A percentile compares a stretch with the other conserved stretches of the same genome.
These are phyloP conservation scores for Diaporthe caulivora DNA, from an alignment of 2,329 filamentous ascomycete genomes.

Conservation along the genomic window DNA sequence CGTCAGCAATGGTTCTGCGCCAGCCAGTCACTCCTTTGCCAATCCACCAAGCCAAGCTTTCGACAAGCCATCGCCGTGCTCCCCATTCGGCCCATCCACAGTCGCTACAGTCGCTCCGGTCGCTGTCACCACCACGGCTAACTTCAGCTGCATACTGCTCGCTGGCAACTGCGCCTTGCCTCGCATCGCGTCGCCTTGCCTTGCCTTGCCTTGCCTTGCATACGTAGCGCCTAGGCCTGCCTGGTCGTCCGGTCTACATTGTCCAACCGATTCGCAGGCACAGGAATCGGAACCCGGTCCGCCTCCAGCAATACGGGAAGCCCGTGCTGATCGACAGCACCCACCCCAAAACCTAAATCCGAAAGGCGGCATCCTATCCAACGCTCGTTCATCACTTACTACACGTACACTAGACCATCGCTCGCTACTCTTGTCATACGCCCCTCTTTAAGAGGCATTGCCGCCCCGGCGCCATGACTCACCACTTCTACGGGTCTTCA, in stretches of 20 bases:
- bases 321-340: constrained; percentile 32
- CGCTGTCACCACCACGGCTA: constrained; percentile 3
- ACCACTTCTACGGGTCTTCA: constrained; percentile 60
- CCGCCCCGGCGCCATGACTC: constrained; percentile 60
- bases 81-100: background rate
- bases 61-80: constrained; percentile 30
- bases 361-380: constrained; percentile 20
- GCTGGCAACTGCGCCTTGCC: constrained; percentile 33
- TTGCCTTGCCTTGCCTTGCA: constrained; percentile 31
- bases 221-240: constrained; percentile 29
- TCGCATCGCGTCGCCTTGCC: constrained; percentile 28
- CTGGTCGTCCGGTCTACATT: constrained; percentile 9
- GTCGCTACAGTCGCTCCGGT: constrained; percentile 23
- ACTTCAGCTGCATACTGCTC: constrained; percentile 26
- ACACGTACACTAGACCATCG: constrained; percentile 30
- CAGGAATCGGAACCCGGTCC: constrained; percentile 20
- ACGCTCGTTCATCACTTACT: constrained; percentile 38
- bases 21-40: constrained; percentile 38
- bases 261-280: constrained; percentile 26
- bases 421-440: constrained; percentile 36
- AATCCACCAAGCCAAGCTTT: constrained; percentile 36
- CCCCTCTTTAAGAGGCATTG: constrained; percentile 43
- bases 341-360: constrained; percentile 32
- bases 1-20: constrained; percentile 40
- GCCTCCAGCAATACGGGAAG: constrained; percentile 33